Evolutionary conservation across 1,139 yeast genomes (phyloP), one percentile per base, ranked within the genome.

Genomic region (Yamadazyma friedrichii): DNA sequence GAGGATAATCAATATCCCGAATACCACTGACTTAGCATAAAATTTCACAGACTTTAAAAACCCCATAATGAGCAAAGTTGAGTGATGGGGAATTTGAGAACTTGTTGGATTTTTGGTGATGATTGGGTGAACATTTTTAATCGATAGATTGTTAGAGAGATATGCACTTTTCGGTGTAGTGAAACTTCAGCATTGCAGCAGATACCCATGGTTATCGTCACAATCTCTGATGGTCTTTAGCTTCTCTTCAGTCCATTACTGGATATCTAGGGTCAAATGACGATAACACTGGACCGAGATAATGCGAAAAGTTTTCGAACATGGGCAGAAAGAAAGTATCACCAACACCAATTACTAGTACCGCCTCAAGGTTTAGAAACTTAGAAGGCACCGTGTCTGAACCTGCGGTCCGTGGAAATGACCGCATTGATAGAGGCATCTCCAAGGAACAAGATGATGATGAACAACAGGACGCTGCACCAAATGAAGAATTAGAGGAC

Each of bases 21-120:
- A 84, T 5, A 80, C 60, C 1, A 71, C 53, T 2, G 83, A 74
- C 57, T 82, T 83, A 41, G 70, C 51, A 56, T 75, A 77, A 59
- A 79, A 84, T 53, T 78, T 78, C 3, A 46, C 26, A 13, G 13
- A 28, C 4, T 36, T 38, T 9, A 42, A 26, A 9, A 41, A 35
- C 2, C 41, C 41, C 42, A 42, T 38, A 9, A 13, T 29, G 32
- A 10, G 32, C 32, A 29, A 29, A 10, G 11, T 6, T 26, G 11
- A 26, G 28, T 26, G n/a, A 11, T 15, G 22, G n/a, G n/a, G 22
- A 22, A 20, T 22, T n/a, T n/a, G 37, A 11, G 31, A 26, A 24
- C n/a, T 20, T 34, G 13, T 34, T 31, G 38, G 38, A 20, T 6
- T 26, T 26, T 17, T 15, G 15, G 27, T 16, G 34, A 31, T 31